Evolutionary conservation across 2,329 filamentous ascomycete genomes (phyloP), one percentile per base, ranked within the genome.

Genomic region (Fusarium sp.): DNA sequence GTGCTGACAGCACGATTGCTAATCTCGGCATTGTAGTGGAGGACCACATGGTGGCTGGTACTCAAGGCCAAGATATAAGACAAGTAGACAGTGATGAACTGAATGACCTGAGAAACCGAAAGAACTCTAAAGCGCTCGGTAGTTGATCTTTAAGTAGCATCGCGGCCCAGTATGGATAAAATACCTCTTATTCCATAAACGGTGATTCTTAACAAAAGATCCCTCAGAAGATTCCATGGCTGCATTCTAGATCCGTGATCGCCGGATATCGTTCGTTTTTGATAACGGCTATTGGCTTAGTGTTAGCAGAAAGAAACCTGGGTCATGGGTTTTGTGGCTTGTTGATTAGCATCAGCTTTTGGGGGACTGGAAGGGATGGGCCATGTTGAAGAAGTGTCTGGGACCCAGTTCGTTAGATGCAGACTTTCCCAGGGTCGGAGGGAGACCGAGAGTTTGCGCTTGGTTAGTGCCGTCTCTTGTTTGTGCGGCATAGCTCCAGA

Each of bases 311-410:
- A 11, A 10, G 24, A 58, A 48, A 28, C 41, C 41, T 18, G n/a
- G 55, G 55, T 47, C 55, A 58, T 58, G 39, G 41, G 20, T 58
- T 35, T 36, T 18, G 41, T 58, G 39, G 55, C 55, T 58, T 58
- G 41, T 47, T 47, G 41, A 58, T 58, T 58, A 58, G 55, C n/a
- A 58, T 48, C 55, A 36, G 18, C 15, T 6, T 24, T 24, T 20
- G 6, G 14, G 52, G 52, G 15, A 45, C 39, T 58, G 55, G 41
- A 58, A 58, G 55, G 55, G 55, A 58, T 58, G 18, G 55, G 14
- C 38, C 51, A n/a, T 39, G 51, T 54, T 54, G 51, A 39, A 20
- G 35, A 28, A 20, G 41, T 36, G 31, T 6, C 13, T 7, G 1
- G 39, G 28, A 10, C 55, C 39, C 55, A 7, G 35, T 45, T 48